A percentile compares a stretch with the other conserved stretches of the same genome.
These are phyloP conservation scores for Polyrhizophydium stewartii DNA, from an alignment of 371 early-diverging fungal genomes.

Conservation along the genomic window DNA sequence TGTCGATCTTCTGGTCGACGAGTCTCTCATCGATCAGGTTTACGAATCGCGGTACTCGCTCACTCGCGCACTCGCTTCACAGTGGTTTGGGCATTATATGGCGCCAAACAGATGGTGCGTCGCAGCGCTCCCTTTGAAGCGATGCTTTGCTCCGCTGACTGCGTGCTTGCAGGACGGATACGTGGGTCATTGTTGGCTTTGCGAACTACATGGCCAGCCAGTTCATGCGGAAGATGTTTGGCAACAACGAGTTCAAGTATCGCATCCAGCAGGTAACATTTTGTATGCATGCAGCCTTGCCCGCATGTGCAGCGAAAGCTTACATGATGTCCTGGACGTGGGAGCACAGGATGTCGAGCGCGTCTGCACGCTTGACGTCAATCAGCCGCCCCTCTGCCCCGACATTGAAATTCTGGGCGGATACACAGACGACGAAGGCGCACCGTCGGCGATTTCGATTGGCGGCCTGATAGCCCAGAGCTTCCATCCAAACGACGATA, in stretches of 20 bases:
- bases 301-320: too few species aligned
- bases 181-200: conserved; percentile 83
- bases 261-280: conserved; percentile 70
- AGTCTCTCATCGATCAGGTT: conserved; percentile 81
- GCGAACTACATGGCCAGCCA: conserved; percentile 67
- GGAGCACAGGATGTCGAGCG: conserved; percentile 72
- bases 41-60: conserved; percentile 72
- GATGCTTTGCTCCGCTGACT: neutral
- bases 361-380: conserved; percentile 73
- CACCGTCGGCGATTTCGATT: neutral
- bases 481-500: conserved; percentile 61
- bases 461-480: conserved; percentile 26
- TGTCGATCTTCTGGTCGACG: conserved; percentile 63
- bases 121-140: neutral
- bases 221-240: conserved; percentile 74
- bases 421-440: conserved; percentile 7
- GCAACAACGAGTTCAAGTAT: conserved; percentile 83
- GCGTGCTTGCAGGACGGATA: conserved; percentile 50
- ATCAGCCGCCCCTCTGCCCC: conserved; percentile 78
- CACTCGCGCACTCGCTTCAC: conserved; percentile 69
- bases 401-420: conserved; percentile 4
- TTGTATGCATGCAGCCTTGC: conserved; percentile 4
- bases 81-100: conserved; percentile 93
- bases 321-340: too few species aligned
- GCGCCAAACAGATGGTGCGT: conserved; percentile 66